phyloP scores from a whole-genome alignment of 306 rosid genomes.

The Rubus idaeus region DNA sequence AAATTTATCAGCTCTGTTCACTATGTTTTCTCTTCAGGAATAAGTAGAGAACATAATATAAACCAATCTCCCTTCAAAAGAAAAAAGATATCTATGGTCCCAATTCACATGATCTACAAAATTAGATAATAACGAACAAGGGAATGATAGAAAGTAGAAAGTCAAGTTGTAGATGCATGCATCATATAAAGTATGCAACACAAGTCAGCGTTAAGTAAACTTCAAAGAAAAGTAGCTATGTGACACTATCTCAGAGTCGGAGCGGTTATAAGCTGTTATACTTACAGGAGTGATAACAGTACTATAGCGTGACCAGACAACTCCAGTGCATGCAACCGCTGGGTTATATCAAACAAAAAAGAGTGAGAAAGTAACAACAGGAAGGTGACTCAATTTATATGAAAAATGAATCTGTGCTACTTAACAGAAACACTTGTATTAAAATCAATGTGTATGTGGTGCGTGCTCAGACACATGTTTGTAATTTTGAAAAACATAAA shows the following conservation, averaged over 20 bases:
- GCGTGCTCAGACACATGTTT: background rate
- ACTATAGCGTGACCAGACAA: conserved; percentile 96
- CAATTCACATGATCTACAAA: background rate
- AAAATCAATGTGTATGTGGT: background rate
- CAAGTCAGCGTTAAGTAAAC: background rate
- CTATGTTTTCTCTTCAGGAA: background rate
- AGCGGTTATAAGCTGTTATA: conserved; percentile 3
- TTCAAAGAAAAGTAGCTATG: background rate
- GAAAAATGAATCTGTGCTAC: background rate
- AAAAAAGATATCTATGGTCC: background rate
- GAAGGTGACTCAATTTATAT: conserved; percentile 10
- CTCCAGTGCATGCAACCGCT: conserved; percentile 85
- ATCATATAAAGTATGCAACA: background rate
- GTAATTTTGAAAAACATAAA: background rate
- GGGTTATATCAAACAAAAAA: conserved; percentile 27
- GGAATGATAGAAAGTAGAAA: background rate
- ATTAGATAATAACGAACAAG: background rate
- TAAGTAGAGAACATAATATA: background rate
- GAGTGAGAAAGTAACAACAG: conserved; percentile 18
- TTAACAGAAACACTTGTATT: background rate
- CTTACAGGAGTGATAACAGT: conserved; percentile 91
- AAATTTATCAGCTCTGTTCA: background rate
- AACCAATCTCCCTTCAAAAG: background rate
- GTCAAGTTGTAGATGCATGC: background rate
- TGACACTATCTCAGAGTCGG: background rate